phyloP scores from a whole-genome alignment of 1,139 yeast species.

The Diutina ranongensis region DNA sequence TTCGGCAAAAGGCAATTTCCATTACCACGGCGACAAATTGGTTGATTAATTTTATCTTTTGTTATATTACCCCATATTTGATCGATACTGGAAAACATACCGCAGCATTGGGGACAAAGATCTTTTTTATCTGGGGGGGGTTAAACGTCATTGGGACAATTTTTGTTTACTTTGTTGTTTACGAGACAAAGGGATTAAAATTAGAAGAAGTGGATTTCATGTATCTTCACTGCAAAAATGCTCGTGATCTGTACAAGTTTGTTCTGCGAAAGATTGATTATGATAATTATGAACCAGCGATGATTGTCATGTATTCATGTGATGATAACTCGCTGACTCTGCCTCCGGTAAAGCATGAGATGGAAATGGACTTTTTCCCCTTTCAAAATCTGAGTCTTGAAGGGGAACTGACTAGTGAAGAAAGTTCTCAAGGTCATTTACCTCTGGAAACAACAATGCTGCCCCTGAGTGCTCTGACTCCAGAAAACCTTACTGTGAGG shows the following conservation, averaged over 20 bases:
- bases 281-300: slow-evolving; percentile 6
- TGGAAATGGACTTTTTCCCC: slow-evolving; percentile 1
- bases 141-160: slow-evolving; percentile 11
- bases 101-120: slow-evolving; percentile 12
- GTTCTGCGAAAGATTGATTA: slow-evolving; percentile 28
- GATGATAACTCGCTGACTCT: slow-evolving; percentile 7
- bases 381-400: neutral
- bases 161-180: slow-evolving; percentile 12
- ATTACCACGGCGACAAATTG: slow-evolving; percentile 13
- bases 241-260: slow-evolving; percentile 30
- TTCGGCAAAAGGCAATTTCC: slow-evolving; percentile 12
- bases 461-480: slow-evolving; percentile 9
- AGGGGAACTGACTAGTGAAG: slow-evolving; percentile 5
- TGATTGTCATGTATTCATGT: neutral
- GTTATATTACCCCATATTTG: slow-evolving; percentile 12
- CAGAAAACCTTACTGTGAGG: neutral
- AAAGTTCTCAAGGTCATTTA: slow-evolving; percentile 8
- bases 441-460: slow-evolving; percentile 8
- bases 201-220: slow-evolving; percentile 14
- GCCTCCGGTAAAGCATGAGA: slow-evolving; percentile 8
- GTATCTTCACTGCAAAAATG: slow-evolving; percentile 30
- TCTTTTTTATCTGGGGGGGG: slow-evolving; percentile 13
- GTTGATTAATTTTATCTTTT: slow-evolving; percentile 12
- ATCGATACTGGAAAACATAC: slow-evolving; percentile 12
- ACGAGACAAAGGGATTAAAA: slow-evolving; percentile 12